phyloP scores from a whole-genome alignment of 2,329 filamentous ascomycete genomes.

The Penicillium sp. region DNA sequence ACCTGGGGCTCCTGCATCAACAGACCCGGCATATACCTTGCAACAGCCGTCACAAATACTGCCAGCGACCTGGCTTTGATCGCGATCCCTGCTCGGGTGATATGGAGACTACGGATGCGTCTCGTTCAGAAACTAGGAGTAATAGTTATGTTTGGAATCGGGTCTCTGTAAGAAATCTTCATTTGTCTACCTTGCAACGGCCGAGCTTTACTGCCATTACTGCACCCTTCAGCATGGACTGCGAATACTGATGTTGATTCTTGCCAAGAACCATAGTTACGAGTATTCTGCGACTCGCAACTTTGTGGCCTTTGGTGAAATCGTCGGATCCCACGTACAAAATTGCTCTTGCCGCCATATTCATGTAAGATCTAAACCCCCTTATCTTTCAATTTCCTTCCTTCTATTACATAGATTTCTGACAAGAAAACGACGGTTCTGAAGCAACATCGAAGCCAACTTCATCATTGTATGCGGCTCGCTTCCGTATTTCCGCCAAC shows the following conservation, averaged over 20 bases:
- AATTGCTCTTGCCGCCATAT: conserved; percentile 17
- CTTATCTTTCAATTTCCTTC: too few species aligned
- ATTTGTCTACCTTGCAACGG: neutral
- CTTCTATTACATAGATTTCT: too few species aligned
- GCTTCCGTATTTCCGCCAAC: conserved; percentile 1
- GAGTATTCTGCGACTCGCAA: conserved; percentile 27
- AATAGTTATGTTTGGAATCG: conserved; percentile 19
- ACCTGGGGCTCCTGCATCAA: conserved; percentile 19
- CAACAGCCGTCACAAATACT: conserved; percentile 26
- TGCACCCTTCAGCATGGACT: too few species aligned
- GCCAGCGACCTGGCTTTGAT: conserved; percentile 26
- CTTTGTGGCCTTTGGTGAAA: conserved; percentile 21
- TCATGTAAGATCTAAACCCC: conserved; percentile 3
- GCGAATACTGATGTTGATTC: neutral
- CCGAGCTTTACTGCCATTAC: too few species aligned
- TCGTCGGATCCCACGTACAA: conserved; percentile 21
- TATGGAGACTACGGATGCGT: conserved; percentile 16
- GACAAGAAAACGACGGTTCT: too few species aligned
- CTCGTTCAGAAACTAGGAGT: conserved; percentile 20
- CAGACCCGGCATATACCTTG: conserved; percentile 19
- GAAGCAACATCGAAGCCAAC: conserved; percentile 2
- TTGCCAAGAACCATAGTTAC: conserved; percentile 16
- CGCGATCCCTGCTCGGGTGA: conserved; percentile 20
- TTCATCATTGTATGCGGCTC: neutral
- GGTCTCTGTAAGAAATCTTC: conserved; percentile 17